Evolutionary conservation across 495 filamentous ascomycete genomes (phyloP).

Genomic region (Pyrenopolyporus hunteri): DNA sequence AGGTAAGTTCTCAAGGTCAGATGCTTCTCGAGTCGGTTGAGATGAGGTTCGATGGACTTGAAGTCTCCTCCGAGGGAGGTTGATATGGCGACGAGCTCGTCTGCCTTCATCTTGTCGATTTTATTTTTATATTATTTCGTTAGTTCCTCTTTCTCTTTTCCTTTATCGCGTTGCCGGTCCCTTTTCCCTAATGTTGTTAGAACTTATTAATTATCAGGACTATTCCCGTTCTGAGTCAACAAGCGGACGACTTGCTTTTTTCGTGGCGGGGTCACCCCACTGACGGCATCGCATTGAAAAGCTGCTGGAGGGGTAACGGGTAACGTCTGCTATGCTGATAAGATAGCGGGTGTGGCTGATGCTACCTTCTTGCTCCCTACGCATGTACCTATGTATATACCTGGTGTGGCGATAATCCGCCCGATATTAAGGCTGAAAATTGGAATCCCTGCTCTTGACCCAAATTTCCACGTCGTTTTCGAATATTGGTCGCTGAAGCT

Average conservation of each 20-base stretch:
- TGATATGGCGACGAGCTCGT: conserved; percentile 56
- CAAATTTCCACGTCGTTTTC: conserved; percentile 13
- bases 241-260: conserved; percentile 9
- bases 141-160: too few species aligned
- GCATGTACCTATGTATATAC: conserved; percentile 1
- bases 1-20: conserved; percentile 85
- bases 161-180: too few species aligned
- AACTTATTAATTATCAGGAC: too few species aligned
- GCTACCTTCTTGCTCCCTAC: background rate
- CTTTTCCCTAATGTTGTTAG: too few species aligned
- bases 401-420: background rate
- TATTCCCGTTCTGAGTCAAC: conserved; percentile 24
- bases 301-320: conserved; percentile 26
- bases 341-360: conserved; percentile 7
- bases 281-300: conserved; percentile 16
- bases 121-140: background rate
- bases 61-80: conserved; percentile 69
- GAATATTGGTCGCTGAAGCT: conserved; percentile 13
- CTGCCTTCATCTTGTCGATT: conserved; percentile 51
- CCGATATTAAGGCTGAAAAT: conserved; percentile 19
- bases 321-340: conserved; percentile 18
- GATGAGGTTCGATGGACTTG: conserved; percentile 76
- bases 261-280: conserved; percentile 35
- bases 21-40: conserved; percentile 82
- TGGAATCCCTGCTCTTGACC: conserved; percentile 5